Percentiles rank a stretch among this genome's conserved stretches.
These are phyloP conservation scores for Aspergillus floridensis DNA, from an alignment of 2,329 filamentous ascomycete species.

Conservation along the genomic window DNA sequence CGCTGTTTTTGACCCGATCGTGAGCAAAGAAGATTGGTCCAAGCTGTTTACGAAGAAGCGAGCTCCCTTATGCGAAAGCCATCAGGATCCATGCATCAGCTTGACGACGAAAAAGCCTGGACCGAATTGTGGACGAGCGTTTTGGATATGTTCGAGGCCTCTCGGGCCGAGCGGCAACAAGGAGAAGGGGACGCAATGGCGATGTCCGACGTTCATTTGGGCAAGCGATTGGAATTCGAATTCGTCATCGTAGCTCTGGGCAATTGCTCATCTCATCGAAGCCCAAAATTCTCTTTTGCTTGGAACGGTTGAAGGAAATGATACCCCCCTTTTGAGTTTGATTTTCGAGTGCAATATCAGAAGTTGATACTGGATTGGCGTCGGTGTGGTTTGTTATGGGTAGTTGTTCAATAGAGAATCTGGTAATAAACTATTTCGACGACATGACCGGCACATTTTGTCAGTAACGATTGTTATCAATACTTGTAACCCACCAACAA, in stretches of 20 bases:
- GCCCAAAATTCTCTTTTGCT: neutral
- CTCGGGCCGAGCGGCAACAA: slow-evolving; percentile 82
- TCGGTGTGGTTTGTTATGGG: neutral
- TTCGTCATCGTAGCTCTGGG: slow-evolving; percentile 16
- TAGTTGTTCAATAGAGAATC: neutral
- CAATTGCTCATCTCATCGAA: neutral
- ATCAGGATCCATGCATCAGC: slow-evolving; percentile 81
- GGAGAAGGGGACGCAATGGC: slow-evolving; percentile 80
- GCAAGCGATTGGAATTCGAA: slow-evolving; percentile 63
- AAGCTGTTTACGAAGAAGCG: slow-evolving; percentile 74
- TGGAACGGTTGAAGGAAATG: neutral
- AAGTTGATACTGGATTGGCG: neutral
- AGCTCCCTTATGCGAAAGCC: slow-evolving; percentile 74
- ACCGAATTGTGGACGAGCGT: slow-evolving; percentile 68
- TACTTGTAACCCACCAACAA: neutral
- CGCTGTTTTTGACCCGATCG: slow-evolving; percentile 64
- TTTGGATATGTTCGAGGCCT: slow-evolving; percentile 71
- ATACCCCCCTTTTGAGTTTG: neutral
- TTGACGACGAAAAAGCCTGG: slow-evolving; percentile 86
- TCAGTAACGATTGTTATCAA: neutral
- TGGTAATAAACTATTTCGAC: neutral
- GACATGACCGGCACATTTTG: neutral
- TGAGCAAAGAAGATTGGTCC: slow-evolving; percentile 78
- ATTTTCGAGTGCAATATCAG: neutral
- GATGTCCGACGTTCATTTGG: slow-evolving; percentile 81